Conservation (phyloP, 306 rosid genomes). For the Medicago truncatula region DNA sequence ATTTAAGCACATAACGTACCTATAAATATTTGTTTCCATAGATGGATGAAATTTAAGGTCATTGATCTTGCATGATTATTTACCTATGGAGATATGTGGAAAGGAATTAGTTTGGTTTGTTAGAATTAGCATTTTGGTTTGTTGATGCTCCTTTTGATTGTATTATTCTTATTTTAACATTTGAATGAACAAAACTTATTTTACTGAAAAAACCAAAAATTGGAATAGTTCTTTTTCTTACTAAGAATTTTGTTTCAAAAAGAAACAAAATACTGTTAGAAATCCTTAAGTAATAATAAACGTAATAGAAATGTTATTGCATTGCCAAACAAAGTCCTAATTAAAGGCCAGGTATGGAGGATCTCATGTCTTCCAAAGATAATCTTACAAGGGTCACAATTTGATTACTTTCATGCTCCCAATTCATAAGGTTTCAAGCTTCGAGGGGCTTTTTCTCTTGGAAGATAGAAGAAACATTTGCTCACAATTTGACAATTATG, state of each 20-base stretch:
- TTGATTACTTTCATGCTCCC: slow-evolving; percentile 52
- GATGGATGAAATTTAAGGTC: too few relatives aligned
- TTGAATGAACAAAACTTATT: too few relatives aligned
- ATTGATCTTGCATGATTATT: too few relatives aligned
- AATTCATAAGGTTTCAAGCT: slow-evolving; percentile 21
- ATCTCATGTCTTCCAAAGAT: slow-evolving; percentile 54
- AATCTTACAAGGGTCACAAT: slow-evolving; percentile 23
- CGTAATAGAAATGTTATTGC: slow-evolving; percentile 25
- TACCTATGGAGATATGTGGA: too few relatives aligned
- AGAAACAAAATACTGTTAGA: neutral
- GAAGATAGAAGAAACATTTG: slow-evolving; percentile 50
- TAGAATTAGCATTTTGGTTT: too few relatives aligned
- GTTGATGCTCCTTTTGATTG: too few relatives aligned
- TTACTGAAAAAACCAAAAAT: too few relatives aligned
- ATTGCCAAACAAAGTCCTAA: slow-evolving; percentile 60
- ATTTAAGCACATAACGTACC: too few relatives aligned
- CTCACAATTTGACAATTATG: slow-evolving; percentile 42
- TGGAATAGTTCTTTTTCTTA: too few relatives aligned
- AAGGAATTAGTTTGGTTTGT: too few relatives aligned
- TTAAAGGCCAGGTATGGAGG: slow-evolving; percentile 58
- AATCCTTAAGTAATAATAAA: neutral
- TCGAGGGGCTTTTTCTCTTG: slow-evolving; percentile 37
- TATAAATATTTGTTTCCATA: too few relatives aligned
- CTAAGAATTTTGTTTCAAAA: neutral
- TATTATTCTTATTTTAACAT: too few relatives aligned